Evolutionary conservation across 2,329 filamentous ascomycete genomes (phyloP), one percentile per base, ranked within the genome.

Genomic region (Fusarium nanum): DNA sequence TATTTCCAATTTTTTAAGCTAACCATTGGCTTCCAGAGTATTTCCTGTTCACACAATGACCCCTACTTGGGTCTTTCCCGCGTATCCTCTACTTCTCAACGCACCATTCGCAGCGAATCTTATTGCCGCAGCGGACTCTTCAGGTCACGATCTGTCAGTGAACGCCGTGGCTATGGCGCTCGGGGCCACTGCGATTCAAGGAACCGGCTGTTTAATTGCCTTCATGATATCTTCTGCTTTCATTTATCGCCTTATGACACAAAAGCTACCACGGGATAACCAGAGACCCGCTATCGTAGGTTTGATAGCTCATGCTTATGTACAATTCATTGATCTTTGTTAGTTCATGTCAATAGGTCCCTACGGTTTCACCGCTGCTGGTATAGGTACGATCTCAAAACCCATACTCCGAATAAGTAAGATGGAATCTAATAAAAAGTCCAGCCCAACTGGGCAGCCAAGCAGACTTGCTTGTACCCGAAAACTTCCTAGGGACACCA

Each of bases 201-300:
- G 86, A 9, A 86, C 85, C 2, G 86, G 86, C 0, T 88, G 86
- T 65, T 78, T 88, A 4, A 86, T 88, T 47, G 84, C 83, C 49
- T 86, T 95, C 62, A 94, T 94, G 90, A 92, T 97, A 27, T 94
- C 93, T 67, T 88, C 91, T 2, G 92, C 93, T 52, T 96, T 94
- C 76, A 88, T 97, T 52, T 96, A 96, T 77, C 88, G 93, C 30
- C 85, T 97, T 28, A 96, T 96, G 93, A 95, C 93, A 0, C 92
- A 95, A 75, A 96, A 96, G 74, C 83, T 97, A 0, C 93, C 93
- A 1, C 86, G 88, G 57, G 93, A 95, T 75, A 89, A 87, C 44
- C 86, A 93, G 22, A 87, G 93, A 13, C 93, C 93, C 1, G 93
- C 91, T 74, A 93, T 97, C 62, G 84, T 85, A 73, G 67, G 80